phyloP scores from a whole-genome alignment of 805 yeast species.

The Saccharomycopsis capsularis region DNA sequence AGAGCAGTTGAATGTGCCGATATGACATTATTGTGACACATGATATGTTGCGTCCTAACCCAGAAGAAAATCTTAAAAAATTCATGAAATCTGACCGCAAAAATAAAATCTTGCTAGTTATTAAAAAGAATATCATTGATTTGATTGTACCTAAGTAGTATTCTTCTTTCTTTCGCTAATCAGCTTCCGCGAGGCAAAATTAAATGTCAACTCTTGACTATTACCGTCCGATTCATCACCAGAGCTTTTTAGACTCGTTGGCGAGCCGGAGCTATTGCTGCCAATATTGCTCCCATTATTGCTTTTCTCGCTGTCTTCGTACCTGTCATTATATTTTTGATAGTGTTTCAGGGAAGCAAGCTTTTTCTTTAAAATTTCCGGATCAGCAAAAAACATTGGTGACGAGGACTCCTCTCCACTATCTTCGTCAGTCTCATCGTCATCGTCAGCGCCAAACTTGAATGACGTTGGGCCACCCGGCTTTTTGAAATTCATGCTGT shows the following conservation, averaged over 20 bases:
- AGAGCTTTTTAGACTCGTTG: not conserved
- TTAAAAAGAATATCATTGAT: no score
- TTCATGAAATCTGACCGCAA: no score
- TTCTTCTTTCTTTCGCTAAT: not conserved
- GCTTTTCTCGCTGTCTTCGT: not conserved
- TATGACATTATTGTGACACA: no score
- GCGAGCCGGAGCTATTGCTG: not conserved
- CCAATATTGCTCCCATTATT: no score
- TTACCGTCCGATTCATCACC: slow-evolving; percentile 11
- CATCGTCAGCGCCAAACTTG: slow-evolving; percentile 9
- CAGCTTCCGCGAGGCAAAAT: slow-evolving; percentile 3
- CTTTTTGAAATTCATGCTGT: not conserved
- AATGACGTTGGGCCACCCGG: slow-evolving; percentile 2
- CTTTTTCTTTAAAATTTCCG: not conserved
- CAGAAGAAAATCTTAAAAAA: no score
- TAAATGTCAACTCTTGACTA: slow-evolving; percentile 11
- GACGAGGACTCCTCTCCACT: not conserved
- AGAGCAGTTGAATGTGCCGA: no score
- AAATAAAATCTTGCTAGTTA: no score
- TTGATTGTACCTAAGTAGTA: no score
- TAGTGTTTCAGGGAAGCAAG: not conserved
- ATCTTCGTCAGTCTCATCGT: not conserved
- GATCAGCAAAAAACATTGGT: not conserved
- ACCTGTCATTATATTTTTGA: no score
- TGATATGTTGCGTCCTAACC: no score